Percentiles rank a stretch among this genome's conserved stretches.
Evolutionary conservation across 192 early-diverging fungal genomes (phyloP).

Genomic region (Podila epigama): DNA sequence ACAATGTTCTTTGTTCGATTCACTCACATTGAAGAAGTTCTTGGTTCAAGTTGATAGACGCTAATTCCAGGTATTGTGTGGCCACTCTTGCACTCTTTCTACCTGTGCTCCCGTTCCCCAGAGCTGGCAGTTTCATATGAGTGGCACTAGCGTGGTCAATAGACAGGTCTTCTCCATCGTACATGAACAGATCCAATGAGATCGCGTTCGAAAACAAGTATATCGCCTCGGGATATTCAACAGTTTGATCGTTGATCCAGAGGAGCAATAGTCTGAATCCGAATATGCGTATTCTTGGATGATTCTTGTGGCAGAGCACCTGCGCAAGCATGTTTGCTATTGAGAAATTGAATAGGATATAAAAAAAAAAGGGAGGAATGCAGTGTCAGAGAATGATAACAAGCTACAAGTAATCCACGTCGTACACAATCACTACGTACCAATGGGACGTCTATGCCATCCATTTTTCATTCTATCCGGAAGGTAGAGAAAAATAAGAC

Average conservation of each 20-base stretch:
- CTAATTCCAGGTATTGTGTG: conserved; percentile 35
- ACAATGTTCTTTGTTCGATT: too few relatives aligned
- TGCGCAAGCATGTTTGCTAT: conserved; percentile 69
- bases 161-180: conserved; percentile 50
- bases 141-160: conserved; percentile 25
- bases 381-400: background rate
- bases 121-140: conserved; percentile 23
- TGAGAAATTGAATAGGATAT: background rate
- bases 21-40: conserved; percentile 38
- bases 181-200: conserved; percentile 61
- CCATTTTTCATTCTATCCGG: conserved; percentile 75
- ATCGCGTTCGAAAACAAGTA: conserved; percentile 73
- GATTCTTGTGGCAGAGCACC: conserved; percentile 71
- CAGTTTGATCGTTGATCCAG: conserved; percentile 74
- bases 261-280: conserved; percentile 77
- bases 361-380: background rate
- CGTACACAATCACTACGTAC: conserved; percentile 40
- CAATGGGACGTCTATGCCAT: conserved; percentile 74
- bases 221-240: conserved; percentile 64
- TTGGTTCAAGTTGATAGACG: conserved; percentile 29
- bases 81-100: conserved; percentile 22
- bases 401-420: background rate
- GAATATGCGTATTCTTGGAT: conserved; percentile 70
- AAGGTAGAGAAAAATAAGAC: conserved; percentile 72
- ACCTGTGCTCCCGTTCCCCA: conserved; percentile 29